These are phyloP conservation scores for Malus asiatica DNA, from an alignment of 306 rosid species.

Conservation along the genomic window DNA sequence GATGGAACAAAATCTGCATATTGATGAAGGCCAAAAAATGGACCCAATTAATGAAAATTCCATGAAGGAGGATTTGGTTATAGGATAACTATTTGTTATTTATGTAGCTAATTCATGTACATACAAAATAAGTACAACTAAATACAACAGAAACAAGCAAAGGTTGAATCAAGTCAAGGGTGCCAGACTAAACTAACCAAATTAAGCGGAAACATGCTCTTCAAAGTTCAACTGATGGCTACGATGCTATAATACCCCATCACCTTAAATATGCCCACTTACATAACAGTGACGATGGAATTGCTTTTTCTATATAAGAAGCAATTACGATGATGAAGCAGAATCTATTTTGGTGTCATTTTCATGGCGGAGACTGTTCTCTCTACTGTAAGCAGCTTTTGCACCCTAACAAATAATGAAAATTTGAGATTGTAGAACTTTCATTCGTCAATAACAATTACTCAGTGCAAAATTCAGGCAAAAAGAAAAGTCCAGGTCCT, in stretches of 20 bases:
- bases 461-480: not conserved
- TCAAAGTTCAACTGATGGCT: not conserved
- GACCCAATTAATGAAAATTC: no score
- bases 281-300: constrained; percentile 10
- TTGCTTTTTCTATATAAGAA: not conserved
- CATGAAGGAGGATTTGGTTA: no score
- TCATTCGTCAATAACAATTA: not conserved
- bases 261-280: constrained; percentile 1
- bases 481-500: not conserved
- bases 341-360: not conserved
- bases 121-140: not conserved
- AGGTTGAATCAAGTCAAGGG: not conserved
- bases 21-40: no score
- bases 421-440: constrained; percentile 4
- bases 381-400: constrained; percentile 56
- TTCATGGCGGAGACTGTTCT: constrained; percentile 82
- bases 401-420: constrained; percentile 63
- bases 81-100: not conserved
- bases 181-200: constrained; percentile 2
- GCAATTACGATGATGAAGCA: constrained; percentile 46
- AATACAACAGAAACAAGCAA: not conserved
- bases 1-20: no score
- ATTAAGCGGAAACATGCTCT: not conserved
- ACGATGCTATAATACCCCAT: not conserved
- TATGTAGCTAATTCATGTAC: not conserved